Percentiles rank a stretch among this genome's conserved stretches.
Conservation (phyloP, 352 stramenopile species). For the Phytophthora ramorum region DNA sequence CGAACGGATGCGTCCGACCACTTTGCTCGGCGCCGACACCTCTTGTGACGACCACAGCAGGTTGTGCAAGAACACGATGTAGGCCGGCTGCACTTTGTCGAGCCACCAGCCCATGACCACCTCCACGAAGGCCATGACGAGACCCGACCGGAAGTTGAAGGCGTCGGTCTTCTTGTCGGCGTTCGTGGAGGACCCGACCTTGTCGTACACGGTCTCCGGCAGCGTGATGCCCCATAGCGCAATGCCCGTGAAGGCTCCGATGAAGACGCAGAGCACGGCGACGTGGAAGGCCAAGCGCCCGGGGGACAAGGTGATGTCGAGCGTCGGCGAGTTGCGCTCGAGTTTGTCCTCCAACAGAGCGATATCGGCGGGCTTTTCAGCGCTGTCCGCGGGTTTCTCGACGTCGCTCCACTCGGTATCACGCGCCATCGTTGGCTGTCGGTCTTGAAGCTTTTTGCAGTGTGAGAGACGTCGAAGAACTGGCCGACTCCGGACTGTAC, state of each 20-base stretch:
- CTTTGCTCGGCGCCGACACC: conserved; percentile 12
- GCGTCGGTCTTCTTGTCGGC: conserved; percentile 40
- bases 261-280: conserved; percentile 24
- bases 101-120: conserved; percentile 45
- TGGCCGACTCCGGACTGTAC: too few relatives aligned
- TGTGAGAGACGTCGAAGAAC: conserved; percentile 12
- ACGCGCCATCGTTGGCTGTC: background rate
- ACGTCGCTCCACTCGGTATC: background rate
- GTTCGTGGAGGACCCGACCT: conserved; percentile 40
- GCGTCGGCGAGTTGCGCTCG: conserved; percentile 14
- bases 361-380: conserved; percentile 23
- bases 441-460: conserved; percentile 10
- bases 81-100: conserved; percentile 45
- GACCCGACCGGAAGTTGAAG: conserved; percentile 58
- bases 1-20: conserved; percentile 18
- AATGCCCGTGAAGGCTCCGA: conserved; percentile 45
- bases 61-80: conserved; percentile 62
- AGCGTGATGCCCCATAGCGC: conserved; percentile 39
- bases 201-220: conserved; percentile 44
- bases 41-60: conserved; percentile 40
- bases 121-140: conserved; percentile 52
- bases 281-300: conserved; percentile 37
- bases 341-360: conserved; percentile 26
- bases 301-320: conserved; percentile 36
- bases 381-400: conserved; percentile 16